These are phyloP conservation scores for Rosa chinensis DNA, from an alignment of 306 rosid species.

Conservation along the genomic window DNA sequence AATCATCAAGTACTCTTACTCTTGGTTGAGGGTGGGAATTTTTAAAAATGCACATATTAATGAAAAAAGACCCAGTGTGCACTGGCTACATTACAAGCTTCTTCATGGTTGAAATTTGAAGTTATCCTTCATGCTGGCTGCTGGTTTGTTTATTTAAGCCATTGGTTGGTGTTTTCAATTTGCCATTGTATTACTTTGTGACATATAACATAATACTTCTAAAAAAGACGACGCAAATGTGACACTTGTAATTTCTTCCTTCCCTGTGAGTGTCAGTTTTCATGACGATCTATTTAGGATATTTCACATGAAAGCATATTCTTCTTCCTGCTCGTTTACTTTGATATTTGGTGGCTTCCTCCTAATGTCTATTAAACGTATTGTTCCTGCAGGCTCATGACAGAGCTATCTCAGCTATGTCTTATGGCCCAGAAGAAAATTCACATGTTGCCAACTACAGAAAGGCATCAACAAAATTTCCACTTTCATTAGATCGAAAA, in stretches of 20 bases:
- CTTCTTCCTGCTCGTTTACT: background rate
- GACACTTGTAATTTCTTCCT: background rate
- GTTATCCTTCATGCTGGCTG: background rate
- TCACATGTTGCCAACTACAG: conserved; percentile 61
- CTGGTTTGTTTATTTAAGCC: background rate
- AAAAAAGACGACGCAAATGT: background rate
- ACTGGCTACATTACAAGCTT: background rate
- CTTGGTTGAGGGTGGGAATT: background rate
- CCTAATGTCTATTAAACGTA: background rate
- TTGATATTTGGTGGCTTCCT: background rate
- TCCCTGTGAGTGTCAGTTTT: background rate
- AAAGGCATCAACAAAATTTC: conserved; percentile 61
- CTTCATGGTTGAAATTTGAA: background rate
- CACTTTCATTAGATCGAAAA: conserved; percentile 57
- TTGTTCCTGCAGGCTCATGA: conserved; percentile 40
- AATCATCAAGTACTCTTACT: background rate
- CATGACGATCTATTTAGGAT: background rate
- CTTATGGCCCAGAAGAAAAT: conserved; percentile 78
- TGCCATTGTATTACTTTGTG: background rate
- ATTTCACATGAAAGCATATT: background rate
- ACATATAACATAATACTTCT: background rate
- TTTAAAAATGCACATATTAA: background rate
- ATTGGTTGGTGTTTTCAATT: background rate
- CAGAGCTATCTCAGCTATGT: conserved; percentile 51
- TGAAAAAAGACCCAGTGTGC: background rate